These are phyloP conservation scores for Dothiorella sarmentorum DNA, from an alignment of 2,329 filamentous ascomycete genomes.

Conservation along the genomic window DNA sequence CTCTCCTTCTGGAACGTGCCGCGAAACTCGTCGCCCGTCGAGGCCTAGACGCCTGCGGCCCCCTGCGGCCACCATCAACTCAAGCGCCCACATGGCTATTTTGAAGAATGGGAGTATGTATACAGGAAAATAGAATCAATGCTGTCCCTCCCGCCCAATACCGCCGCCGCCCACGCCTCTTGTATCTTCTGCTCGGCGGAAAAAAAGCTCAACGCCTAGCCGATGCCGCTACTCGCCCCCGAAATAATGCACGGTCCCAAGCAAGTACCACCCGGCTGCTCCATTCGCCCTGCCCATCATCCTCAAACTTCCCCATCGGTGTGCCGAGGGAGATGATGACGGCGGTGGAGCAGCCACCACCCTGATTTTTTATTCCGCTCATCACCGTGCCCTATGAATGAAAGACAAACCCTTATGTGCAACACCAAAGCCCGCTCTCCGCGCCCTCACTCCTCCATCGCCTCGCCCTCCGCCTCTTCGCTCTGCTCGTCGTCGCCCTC, in stretches of 20 bases:
- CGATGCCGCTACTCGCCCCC: conserved; percentile 13
- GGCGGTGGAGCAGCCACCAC: background rate
- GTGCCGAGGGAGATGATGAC: background rate
- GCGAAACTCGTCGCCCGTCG: background rate
- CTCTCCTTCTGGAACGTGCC: conserved; percentile 15
- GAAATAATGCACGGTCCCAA: conserved; percentile 15
- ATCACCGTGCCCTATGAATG: background rate
- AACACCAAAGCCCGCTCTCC: no score
- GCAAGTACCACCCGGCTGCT: conserved; percentile 11
- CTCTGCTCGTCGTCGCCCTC: conserved; percentile 28
- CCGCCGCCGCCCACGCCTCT: background rate
- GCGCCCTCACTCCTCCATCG: conserved; percentile 31
- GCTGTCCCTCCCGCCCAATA: background rate
- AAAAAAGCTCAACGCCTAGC: background rate
- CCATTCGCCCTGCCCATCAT: conserved; percentile 11
- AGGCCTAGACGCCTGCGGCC: background rate
- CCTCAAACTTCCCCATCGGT: conserved; percentile 14
- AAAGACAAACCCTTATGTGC: background rate
- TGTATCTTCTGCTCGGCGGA: background rate
- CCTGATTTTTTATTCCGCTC: background rate
- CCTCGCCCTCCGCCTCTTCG: conserved; percentile 24
- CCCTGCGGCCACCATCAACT: background rate
- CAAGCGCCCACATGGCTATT: background rate
- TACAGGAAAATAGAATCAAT: background rate
- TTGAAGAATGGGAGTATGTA: background rate